Base-by-base conservation (phyloP, 345 rosid species). In the Psidium friedrichsthalianum region DNA sequence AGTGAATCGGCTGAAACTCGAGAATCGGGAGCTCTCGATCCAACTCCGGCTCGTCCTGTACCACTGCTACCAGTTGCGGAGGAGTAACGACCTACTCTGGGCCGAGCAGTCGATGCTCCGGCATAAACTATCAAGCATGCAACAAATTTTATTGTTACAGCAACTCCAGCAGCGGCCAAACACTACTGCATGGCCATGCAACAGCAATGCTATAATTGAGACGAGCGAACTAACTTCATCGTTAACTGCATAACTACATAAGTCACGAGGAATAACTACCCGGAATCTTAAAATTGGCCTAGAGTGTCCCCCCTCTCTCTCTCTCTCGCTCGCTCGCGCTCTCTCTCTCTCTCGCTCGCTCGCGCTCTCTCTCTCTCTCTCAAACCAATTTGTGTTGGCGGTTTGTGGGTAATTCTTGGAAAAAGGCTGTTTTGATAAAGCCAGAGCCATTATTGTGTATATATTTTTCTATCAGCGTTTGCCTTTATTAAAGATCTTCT, bases 11-110 rank as follows among this genome's bases (percentile, higher is more conserved):
- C 91, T 97, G 27, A 90, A 89, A 88, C 36, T 89, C 69, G 94
- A 94, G 91, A 96, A 93, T 91, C 90, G 92, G 36, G 95, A 94
- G 76, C 85, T 96, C 16, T 20, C 84, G 57, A 90, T 90, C 91
- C 93, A 94, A 86, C 87, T 95, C 74, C 94, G 91, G 55, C 86
- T 88, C 85, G 88, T 88, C 78, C 12, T 90, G 90, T 87, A 90
- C 83, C 92, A 92, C 57, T 90, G 74, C 74, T 90, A 92, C 61
- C 88, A 88, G 53, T 91, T 88, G 69, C 53, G 87, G 82, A 87
- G 91, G 32, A 95, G 94, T 58, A 93, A 91, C 86, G 91, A 91
- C 59, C 90, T 88, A 87, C 96, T 96, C 88, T 90, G 87, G 86
- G 84, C 92, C 56, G 98, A 96, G 85, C 89, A 88, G 13, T 87